Conservation (phyloP, 306 rosid species). For the Ammopiptanthus mongolicus region DNA sequence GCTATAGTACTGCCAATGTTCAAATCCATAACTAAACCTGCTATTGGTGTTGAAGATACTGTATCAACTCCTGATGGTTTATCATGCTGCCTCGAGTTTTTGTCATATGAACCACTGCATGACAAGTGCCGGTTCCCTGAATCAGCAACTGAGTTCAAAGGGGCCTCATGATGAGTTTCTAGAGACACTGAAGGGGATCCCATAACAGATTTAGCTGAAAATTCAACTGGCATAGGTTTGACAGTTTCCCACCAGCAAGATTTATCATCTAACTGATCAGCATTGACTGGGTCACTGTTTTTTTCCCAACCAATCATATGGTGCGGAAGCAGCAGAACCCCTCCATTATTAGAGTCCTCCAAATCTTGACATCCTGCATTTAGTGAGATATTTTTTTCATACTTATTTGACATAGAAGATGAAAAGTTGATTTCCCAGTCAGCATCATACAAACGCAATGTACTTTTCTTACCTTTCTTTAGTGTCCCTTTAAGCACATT, state of each 20-base stretch:
- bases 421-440: neutral
- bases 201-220: slow-evolving; percentile 28
- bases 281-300: slow-evolving; percentile 17
- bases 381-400: neutral
- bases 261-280: slow-evolving; percentile 35
- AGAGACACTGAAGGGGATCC: slow-evolving; percentile 35
- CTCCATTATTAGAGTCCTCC: slow-evolving; percentile 31
- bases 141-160: slow-evolving; percentile 29
- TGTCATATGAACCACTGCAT: slow-evolving; percentile 31
- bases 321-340: slow-evolving; percentile 28
- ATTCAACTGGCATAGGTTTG: slow-evolving; percentile 32
- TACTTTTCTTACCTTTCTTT: neutral
- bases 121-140: slow-evolving; percentile 23
- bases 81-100: slow-evolving; percentile 24
- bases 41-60: slow-evolving; percentile 32
- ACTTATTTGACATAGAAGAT: slow-evolving; percentile 1
- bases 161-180: slow-evolving; percentile 31
- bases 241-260: slow-evolving; percentile 29
- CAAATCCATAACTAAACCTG: slow-evolving; percentile 24
- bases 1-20: slow-evolving; percentile 25
- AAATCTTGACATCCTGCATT: slow-evolving; percentile 40
- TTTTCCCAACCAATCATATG: slow-evolving; percentile 33
- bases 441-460: slow-evolving; percentile 1
- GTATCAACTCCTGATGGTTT: slow-evolving; percentile 31
- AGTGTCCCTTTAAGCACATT: neutral